phyloP scores from a whole-genome alignment of 2,329 filamentous ascomycete genomes.

The Neonectria punicea region DNA sequence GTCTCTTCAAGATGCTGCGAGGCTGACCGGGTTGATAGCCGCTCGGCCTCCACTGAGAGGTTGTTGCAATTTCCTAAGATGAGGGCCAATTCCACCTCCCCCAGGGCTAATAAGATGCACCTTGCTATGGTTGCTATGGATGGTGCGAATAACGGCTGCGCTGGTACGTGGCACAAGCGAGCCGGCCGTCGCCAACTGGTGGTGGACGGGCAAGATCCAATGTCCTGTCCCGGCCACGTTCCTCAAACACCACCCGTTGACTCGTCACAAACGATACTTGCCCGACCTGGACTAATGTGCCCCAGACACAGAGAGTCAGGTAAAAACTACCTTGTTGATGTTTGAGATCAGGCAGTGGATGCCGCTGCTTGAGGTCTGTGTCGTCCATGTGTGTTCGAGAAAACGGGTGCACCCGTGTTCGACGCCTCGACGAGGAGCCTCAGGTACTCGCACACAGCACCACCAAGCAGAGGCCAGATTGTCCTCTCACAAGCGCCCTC shows the following conservation, averaged over 20 bases:
- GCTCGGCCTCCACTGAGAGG: slow-evolving; percentile 35
- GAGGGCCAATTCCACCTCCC: slow-evolving; percentile 38
- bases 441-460: slow-evolving; percentile 3
- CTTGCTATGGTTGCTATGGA: slow-evolving; percentile 3
- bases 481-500: slow-evolving; percentile 2
- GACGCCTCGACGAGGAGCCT: background rate
- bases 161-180: background rate
- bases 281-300: background rate
- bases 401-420: background rate
- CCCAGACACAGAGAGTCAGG: background rate
- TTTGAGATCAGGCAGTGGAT: background rate
- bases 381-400: background rate
- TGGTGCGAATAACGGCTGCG: slow-evolving; percentile 16
- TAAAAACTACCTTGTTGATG: background rate
- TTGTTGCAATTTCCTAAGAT: slow-evolving; percentile 45
- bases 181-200: background rate
- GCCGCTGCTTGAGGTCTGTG: background rate
- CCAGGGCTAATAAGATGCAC: slow-evolving; percentile 24
- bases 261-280: background rate
- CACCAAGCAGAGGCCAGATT: background rate
- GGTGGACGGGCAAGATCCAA: background rate
- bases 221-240: background rate
- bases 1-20: slow-evolving; percentile 10
- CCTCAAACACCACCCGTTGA: background rate
- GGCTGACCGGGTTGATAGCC: slow-evolving; percentile 31